Conservation (phyloP, 495 filamentous ascomycete species). For the Bacidia gigantensis region DNA sequence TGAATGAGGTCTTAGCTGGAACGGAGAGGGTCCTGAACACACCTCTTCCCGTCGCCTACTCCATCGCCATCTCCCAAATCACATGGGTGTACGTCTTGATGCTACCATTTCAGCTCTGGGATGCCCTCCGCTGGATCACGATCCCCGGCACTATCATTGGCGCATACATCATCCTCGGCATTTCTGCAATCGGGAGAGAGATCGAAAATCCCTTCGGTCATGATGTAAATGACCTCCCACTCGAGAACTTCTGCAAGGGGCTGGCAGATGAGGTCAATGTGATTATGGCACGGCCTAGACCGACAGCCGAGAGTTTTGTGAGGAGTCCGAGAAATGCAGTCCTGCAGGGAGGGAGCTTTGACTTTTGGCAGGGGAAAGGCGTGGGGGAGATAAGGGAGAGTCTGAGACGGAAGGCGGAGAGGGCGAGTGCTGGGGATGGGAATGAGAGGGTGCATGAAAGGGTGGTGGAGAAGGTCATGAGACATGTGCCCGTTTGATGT, state of each 20-base stretch:
- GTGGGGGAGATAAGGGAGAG: conserved; percentile 45
- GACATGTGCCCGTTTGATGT: conserved; percentile 6
- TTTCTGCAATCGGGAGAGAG: conserved; percentile 71
- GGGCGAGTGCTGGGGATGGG: neutral
- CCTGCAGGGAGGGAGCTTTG: conserved; percentile 54
- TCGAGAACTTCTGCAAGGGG: conserved; percentile 63
- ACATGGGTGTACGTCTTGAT: conserved; percentile 76
- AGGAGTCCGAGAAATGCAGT: conserved; percentile 44
- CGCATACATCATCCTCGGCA: conserved; percentile 82
- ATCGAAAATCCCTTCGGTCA: conserved; percentile 83
- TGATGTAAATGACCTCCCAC: conserved; percentile 76
- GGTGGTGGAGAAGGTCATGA: conserved; percentile 2
- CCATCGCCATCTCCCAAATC: conserved; percentile 74
- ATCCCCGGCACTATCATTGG: conserved; percentile 74
- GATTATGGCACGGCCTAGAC: conserved; percentile 46
- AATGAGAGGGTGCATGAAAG: conserved; percentile 7
- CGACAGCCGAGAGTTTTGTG: conserved; percentile 44
- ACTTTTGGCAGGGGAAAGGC: conserved; percentile 45
- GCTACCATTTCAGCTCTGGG: conserved; percentile 71
- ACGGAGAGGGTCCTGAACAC: conserved; percentile 76
- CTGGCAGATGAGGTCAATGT: conserved; percentile 61
- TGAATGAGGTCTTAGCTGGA: conserved; percentile 63
- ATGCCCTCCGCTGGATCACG: conserved; percentile 53
- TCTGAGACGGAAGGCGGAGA: conserved; percentile 31
- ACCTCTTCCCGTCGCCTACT: conserved; percentile 71